phyloP scores from a whole-genome alignment of 805 yeast genomes.

The Saturnispora dispora region DNA sequence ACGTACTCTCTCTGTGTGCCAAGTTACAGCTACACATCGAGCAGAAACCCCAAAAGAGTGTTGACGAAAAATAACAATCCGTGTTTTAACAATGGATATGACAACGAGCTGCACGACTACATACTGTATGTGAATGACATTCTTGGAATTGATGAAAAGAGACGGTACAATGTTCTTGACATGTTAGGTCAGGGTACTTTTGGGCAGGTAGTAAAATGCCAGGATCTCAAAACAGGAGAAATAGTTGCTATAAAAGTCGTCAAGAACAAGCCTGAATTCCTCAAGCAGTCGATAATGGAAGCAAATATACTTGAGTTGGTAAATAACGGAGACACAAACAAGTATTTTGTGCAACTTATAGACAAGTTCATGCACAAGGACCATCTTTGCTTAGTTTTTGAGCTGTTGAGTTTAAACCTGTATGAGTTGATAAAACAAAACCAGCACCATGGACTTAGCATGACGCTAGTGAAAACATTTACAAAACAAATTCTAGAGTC shows the following conservation, averaged over 20 bases:
- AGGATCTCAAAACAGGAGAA: slow-evolving; percentile 62
- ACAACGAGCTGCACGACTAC: slow-evolving; percentile 83
- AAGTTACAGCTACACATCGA: slow-evolving; percentile 67
- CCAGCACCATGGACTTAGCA: slow-evolving; percentile 82
- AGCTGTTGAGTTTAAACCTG: slow-evolving; percentile 74
- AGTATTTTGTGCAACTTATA: slow-evolving; percentile 65
- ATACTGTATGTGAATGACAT: slow-evolving; percentile 91
- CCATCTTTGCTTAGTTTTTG: slow-evolving; percentile 90
- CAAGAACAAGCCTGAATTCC: slow-evolving; percentile 82
- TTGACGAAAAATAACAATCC: slow-evolving; percentile 90
- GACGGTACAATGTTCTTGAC: slow-evolving; percentile 83
- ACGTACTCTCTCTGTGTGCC: slow-evolving; percentile 84
- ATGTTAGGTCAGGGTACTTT: slow-evolving; percentile 94
- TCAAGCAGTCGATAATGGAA: slow-evolving; percentile 87
- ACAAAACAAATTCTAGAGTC: slow-evolving; percentile 78
- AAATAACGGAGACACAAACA: slow-evolving; percentile 60
- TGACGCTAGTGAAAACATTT: slow-evolving; percentile 68
- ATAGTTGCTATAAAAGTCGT: slow-evolving; percentile 92
- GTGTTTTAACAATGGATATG: slow-evolving; percentile 68
- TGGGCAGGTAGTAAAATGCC: slow-evolving; percentile 97
- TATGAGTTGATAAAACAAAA: slow-evolving; percentile 89
- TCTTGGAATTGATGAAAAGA: slow-evolving; percentile 74
- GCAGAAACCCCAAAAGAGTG: slow-evolving; percentile 85
- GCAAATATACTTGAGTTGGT: slow-evolving; percentile 77
- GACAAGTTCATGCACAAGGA: slow-evolving; percentile 90